Percentiles rank a stretch among this genome's conserved stretches.
phyloP scores from a whole-genome alignment of 1,284 basidiomycete genomes.

The Chalciporus sp. region DNA sequence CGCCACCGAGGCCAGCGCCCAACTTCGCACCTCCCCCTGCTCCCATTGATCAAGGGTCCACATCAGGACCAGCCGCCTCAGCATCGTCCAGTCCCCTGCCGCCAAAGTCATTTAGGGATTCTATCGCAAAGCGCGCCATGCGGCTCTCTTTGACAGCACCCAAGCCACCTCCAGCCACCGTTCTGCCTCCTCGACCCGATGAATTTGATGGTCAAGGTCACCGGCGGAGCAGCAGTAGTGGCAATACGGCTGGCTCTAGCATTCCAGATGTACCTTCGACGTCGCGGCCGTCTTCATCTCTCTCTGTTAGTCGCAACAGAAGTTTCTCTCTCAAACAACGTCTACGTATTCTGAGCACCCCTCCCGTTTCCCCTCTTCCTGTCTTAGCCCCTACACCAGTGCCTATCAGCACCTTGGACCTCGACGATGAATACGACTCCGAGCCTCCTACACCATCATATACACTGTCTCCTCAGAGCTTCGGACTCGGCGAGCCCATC shows the following conservation, averaged over 20 bases:
- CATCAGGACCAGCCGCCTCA: slow-evolving; percentile 30
- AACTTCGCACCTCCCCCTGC: slow-evolving; percentile 69
- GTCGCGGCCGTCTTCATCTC: slow-evolving; percentile 35
- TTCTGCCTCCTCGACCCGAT: slow-evolving; percentile 62
- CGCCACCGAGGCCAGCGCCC: slow-evolving; percentile 71
- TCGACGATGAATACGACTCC: slow-evolving; percentile 26
- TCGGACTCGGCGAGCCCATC: slow-evolving; percentile 62
- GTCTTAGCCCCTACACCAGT: slow-evolving; percentile 7
- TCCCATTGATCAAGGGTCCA: slow-evolving; percentile 41
- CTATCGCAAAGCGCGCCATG: slow-evolving; percentile 52
- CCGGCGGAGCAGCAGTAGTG: slow-evolving; percentile 44
- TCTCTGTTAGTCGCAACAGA: slow-evolving; percentile 26
- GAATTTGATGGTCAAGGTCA: slow-evolving; percentile 41
- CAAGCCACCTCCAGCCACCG: slow-evolving; percentile 57
- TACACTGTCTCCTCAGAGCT: slow-evolving; percentile 39
- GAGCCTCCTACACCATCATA: slow-evolving; percentile 21
- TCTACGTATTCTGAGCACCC: slow-evolving; percentile 57
- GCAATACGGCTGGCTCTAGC: slow-evolving; percentile 30
- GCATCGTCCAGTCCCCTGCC: slow-evolving; percentile 44
- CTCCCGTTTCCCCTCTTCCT: slow-evolving; percentile 11
- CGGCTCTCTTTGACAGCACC: slow-evolving; percentile 65
- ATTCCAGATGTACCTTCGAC: slow-evolving; percentile 37
- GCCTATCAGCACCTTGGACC: slow-evolving; percentile 30
- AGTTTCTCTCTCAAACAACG: slow-evolving; percentile 57
- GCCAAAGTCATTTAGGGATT: slow-evolving; percentile 53